Percentiles rank a stretch among this genome's conserved stretches.
Evolutionary conservation across 1,284 basidiomycete genomes (phyloP).

Genomic region (Ustilago hordei): DNA sequence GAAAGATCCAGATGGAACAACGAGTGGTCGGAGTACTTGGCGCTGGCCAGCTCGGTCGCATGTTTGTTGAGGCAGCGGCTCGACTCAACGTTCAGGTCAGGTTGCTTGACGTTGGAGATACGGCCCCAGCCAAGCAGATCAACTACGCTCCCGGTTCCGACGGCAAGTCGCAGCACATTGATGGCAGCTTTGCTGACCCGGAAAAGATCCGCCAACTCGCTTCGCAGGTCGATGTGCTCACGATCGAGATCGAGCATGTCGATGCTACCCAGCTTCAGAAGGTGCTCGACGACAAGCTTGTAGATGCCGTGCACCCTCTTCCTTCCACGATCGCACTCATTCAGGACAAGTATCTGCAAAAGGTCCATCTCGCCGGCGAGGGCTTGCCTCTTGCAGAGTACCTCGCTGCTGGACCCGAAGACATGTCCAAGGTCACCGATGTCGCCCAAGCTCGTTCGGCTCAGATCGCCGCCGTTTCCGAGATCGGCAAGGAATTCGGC

Average conservation of each 20-base stretch:
- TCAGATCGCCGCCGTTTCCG: constrained; percentile 50
- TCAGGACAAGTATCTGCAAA: constrained; percentile 95
- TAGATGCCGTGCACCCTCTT: constrained; percentile 80
- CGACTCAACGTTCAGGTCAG: constrained; percentile 87
- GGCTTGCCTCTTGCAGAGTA: constrained; percentile 81
- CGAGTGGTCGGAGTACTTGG: constrained; percentile 72
- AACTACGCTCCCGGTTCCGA: constrained; percentile 51
- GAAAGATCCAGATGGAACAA: constrained; percentile 43
- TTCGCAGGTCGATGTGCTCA: constrained; percentile 84
- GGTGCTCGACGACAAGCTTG: constrained; percentile 65
- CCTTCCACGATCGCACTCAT: constrained; percentile 87
- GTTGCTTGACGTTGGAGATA: constrained; percentile 84
- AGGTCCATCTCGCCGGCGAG: constrained; percentile 74
- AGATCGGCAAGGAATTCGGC: constrained; percentile 74
- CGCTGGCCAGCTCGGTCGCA: constrained; percentile 96
- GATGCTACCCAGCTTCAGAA: constrained; percentile 79
- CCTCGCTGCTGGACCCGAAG: constrained; percentile 71
- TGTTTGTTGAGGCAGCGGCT: constrained; percentile 92
- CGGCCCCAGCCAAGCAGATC: constrained; percentile 92
- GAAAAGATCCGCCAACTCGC: constrained; percentile 85
- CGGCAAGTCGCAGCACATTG: constrained; percentile 76
- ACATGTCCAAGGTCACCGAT: constrained; percentile 70
- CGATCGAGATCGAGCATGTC: constrained; percentile 98
- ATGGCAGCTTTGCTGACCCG: constrained; percentile 89
- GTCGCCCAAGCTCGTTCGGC: constrained; percentile 72